A percentile compares a stretch with the other conserved stretches of the same genome.
Evolutionary conservation across 306 rosid species (phyloP).

Genomic region (Cucumis hystrix): DNA sequence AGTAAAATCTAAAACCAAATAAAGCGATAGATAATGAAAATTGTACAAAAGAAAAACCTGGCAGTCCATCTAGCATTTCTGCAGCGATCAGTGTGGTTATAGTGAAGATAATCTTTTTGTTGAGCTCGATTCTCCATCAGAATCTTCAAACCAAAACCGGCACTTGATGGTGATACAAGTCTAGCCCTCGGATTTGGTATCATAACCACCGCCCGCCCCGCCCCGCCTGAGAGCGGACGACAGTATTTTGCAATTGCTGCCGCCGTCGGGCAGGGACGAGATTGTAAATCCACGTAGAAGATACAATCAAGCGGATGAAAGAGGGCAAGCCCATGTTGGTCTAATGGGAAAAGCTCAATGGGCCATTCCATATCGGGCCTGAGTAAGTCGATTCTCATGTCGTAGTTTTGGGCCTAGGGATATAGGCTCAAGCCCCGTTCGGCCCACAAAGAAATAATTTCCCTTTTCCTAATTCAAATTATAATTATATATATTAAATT

Average conservation of each 20-base stretch:
- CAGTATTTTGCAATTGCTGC: neutral
- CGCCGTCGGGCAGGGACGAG: neutral
- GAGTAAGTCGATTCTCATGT: neutral
- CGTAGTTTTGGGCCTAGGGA: neutral
- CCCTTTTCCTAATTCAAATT: no score
- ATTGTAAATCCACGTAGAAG: neutral
- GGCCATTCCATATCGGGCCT: neutral
- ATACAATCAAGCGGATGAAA: neutral
- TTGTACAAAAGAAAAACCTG: conserved; percentile 27
- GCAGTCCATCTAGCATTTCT: conserved; percentile 56
- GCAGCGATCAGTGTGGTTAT: conserved; percentile 60
- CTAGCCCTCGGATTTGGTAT: neutral
- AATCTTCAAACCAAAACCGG: neutral
- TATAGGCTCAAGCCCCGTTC: neutral
- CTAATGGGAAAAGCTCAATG: neutral
- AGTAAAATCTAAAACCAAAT: neutral
- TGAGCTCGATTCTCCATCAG: conserved; percentile 22
- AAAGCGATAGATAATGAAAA: neutral
- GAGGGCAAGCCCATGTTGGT: neutral
- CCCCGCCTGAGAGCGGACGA: neutral
- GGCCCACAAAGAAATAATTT: neutral
- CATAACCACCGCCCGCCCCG: neutral
- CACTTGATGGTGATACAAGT: neutral
- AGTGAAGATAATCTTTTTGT: conserved; percentile 29
- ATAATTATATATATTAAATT: no score